These are phyloP conservation scores for Metschnikowia gelsemii DNA, from an alignment of 805 yeast genomes.

Conservation along the genomic window DNA sequence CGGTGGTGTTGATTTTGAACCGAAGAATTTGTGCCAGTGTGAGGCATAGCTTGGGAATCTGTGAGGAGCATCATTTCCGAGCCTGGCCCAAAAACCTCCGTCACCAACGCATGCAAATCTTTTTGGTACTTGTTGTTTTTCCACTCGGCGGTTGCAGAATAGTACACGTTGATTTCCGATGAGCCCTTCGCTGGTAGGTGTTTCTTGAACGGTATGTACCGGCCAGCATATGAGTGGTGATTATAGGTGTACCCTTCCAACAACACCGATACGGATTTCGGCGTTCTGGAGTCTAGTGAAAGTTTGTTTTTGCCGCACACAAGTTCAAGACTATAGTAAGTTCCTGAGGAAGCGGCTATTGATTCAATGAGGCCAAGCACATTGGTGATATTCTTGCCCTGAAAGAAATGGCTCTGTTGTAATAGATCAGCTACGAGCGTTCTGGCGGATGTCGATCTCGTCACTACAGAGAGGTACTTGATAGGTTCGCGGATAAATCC, in stretches of 20 bases:
- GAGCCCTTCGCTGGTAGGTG: slow-evolving; percentile 17
- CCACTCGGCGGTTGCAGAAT: slow-evolving; percentile 3
- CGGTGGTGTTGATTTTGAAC: neutral
- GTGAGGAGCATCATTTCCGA: slow-evolving; percentile 5
- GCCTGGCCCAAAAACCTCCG: slow-evolving; percentile 10
- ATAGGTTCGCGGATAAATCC: slow-evolving; percentile 12
- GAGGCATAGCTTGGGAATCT: neutral
- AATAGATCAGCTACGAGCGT: neutral
- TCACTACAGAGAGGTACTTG: slow-evolving; percentile 10
- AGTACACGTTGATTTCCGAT: slow-evolving; percentile 3
- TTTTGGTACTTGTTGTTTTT: slow-evolving; percentile 4
- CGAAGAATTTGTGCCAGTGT: neutral
- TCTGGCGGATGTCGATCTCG: neutral
- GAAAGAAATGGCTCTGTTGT: slow-evolving; percentile 1
- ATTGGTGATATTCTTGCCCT: slow-evolving; percentile 2
- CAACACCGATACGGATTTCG: neutral
- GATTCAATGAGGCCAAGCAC: slow-evolving; percentile 4
- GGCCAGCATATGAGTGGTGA: slow-evolving; percentile 17
- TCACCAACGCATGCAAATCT: slow-evolving; percentile 13
- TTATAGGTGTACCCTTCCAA: slow-evolving; percentile 15
- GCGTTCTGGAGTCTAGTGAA: slow-evolving; percentile 5
- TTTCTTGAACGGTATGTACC: slow-evolving; percentile 15
- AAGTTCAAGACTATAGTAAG: slow-evolving; percentile 5
- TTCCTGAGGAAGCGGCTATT: neutral
- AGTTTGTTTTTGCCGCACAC: slow-evolving; percentile 6